Percentiles rank a stretch among this genome's conserved stretches.
phyloP scores from a whole-genome alignment of 345 rosid species.

The Eucalyptus fibrosa region DNA sequence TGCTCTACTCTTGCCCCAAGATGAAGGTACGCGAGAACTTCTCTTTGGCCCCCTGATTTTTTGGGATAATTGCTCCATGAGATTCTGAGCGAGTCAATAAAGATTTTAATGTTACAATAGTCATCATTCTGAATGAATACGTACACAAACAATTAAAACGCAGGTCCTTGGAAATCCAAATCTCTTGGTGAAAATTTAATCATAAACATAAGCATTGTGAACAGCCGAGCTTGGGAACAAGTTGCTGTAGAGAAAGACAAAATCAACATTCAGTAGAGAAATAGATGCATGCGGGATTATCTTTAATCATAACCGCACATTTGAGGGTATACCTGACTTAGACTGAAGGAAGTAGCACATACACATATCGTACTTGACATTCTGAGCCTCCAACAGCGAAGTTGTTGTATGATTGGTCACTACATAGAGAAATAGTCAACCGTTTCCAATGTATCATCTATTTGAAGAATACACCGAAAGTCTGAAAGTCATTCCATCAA shows the following conservation, averaged over 20 bases:
- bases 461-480: neutral
- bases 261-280: too few relatives aligned
- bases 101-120: neutral
- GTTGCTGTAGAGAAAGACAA: too few relatives aligned
- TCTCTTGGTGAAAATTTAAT: too few relatives aligned
- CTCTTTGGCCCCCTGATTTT: too few relatives aligned
- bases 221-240: too few relatives aligned
- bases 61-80: neutral
- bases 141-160: neutral
- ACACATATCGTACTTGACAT: neutral
- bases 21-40: too few relatives aligned
- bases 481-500: neutral
- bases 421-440: neutral
- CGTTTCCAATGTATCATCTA: neutral
- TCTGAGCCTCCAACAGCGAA: neutral
- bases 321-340: too few relatives aligned
- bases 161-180: too few relatives aligned
- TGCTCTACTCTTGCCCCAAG: too few relatives aligned
- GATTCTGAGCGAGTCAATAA: neutral
- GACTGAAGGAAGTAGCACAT: too few relatives aligned
- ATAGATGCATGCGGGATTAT: neutral
- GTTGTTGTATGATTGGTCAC: conserved; percentile 26
- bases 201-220: too few relatives aligned
- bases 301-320: neutral
- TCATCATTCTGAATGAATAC: neutral